phyloP scores from a whole-genome alignment of 345 rosid species.

The Salix exigua region DNA sequence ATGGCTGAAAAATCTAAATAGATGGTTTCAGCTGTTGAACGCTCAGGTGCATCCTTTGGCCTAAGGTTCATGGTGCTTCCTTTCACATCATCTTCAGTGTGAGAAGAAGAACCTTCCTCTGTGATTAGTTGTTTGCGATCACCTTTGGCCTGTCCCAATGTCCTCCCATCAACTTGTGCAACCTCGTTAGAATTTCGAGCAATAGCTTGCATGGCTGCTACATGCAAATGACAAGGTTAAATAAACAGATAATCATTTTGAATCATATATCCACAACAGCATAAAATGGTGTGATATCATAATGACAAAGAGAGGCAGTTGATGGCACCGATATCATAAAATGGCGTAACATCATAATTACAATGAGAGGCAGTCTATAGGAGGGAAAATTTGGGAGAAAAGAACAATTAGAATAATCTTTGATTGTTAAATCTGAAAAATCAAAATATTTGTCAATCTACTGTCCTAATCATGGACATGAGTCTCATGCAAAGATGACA shows the following conservation, averaged over 20 bases:
- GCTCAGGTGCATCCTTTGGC: constrained; percentile 42
- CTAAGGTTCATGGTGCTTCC: constrained; percentile 36
- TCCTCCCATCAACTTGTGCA: constrained; percentile 36
- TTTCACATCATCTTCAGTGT: constrained; percentile 46
- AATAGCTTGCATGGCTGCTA: constrained; percentile 41
- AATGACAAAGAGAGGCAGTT: not conserved
- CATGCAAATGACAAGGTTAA: constrained; percentile 11
- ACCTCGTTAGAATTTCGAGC: constrained; percentile 37
- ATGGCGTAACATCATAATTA: not conserved
- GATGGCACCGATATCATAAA: not conserved
- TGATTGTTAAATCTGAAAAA: not conserved
- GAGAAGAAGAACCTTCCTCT: constrained; percentile 73
- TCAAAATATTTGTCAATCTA: not conserved
- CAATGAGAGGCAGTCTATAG: not conserved
- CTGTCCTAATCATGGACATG: not conserved
- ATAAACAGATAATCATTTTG: constrained; percentile 3
- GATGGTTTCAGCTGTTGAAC: constrained; percentile 43
- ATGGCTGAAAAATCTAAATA: constrained; percentile 67
- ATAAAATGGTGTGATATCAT: not conserved
- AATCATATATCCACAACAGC: not conserved
- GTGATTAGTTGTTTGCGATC: constrained; percentile 62
- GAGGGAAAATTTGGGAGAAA: not conserved
- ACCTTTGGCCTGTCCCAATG: constrained; percentile 44
- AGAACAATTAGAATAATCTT: not conserved
- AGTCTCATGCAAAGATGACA: not conserved